A percentile compares a stretch with the other conserved stretches of the same genome.
Conservation (phyloP, 1,284 basidiomycete species). For the Bondarzewia mesenterica region DNA sequence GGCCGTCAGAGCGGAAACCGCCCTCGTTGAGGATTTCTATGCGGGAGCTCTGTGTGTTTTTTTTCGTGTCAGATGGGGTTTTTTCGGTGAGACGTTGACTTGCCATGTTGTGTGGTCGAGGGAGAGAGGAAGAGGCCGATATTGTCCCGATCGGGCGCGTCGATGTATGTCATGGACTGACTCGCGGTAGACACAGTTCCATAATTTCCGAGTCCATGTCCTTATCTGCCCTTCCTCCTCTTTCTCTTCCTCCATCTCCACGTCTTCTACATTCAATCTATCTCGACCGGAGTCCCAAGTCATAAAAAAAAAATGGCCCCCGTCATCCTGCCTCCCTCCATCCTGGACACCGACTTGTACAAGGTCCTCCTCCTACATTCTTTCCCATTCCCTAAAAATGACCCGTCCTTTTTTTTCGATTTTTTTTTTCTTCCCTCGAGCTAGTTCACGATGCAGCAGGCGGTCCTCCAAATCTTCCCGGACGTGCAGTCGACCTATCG, state of each 20-base stretch:
- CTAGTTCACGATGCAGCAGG: constrained; percentile 96
- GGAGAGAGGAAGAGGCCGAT: not conserved
- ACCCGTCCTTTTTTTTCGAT: constrained; percentile 3
- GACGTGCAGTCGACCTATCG: constrained; percentile 61
- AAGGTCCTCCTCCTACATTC: constrained; percentile 55
- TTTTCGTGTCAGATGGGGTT: not conserved
- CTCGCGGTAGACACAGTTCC: too few relatives aligned
- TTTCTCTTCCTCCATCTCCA: not conserved
- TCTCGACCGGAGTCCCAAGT: too few relatives aligned
- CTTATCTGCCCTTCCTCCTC: too few relatives aligned
- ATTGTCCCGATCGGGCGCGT: too few relatives aligned
- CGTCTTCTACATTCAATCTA: not conserved
- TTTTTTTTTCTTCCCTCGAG: not conserved
- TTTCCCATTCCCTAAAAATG: not conserved
- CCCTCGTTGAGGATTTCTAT: constrained; percentile 88
- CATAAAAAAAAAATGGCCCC: not conserved
- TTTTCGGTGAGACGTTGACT: not conserved
- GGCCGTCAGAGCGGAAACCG: constrained; percentile 84
- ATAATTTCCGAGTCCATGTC: too few relatives aligned
- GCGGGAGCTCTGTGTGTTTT: constrained; percentile 59
- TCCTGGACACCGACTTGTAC: constrained; percentile 95
- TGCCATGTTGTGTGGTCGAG: not conserved
- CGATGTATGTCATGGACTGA: too few relatives aligned
- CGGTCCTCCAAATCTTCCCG: constrained; percentile 78
- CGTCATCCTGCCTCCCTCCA: constrained; percentile 40